Percentiles rank a stretch among this genome's conserved stretches.
phyloP scores from a whole-genome alignment of 192 early-diverging fungal species.

The Coemansia sp. region DNA sequence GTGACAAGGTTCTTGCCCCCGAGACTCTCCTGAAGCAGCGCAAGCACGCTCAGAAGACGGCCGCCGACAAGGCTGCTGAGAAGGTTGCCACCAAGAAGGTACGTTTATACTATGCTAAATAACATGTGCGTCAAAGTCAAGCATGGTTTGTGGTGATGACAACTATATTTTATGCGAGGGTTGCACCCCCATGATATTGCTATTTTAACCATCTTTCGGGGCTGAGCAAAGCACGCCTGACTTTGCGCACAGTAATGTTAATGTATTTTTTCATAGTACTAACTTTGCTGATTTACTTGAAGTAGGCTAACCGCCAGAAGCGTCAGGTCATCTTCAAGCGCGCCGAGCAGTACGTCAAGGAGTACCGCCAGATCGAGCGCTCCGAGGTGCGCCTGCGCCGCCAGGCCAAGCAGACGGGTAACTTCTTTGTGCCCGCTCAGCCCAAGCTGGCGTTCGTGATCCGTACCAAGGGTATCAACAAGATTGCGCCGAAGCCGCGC shows the following conservation, averaged over 20 bases:
- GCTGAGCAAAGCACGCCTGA: constrained; percentile 56
- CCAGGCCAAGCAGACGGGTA: constrained; percentile 85
- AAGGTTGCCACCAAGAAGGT: constrained; percentile 49
- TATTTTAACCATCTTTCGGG: constrained; percentile 78
- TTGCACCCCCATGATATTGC: constrained; percentile 54
- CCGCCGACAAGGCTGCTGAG: constrained; percentile 59
- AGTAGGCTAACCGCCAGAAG: constrained; percentile 62
- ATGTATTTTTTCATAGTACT: background rate
- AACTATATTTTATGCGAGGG: constrained; percentile 26
- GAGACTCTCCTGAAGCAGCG: constrained; percentile 89
- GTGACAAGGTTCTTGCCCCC: constrained; percentile 75
- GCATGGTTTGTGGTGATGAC: constrained; percentile 48
- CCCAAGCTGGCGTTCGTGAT: constrained; percentile 97
- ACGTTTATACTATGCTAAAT: constrained; percentile 1
- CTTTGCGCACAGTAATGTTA: background rate
- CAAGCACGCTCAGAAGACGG: constrained; percentile 71
- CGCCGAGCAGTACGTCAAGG: constrained; percentile 97
- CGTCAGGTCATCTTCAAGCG: constrained; percentile 98
- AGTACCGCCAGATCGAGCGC: constrained; percentile 89
- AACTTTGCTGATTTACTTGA: background rate
- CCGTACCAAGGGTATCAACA: constrained; percentile 99
- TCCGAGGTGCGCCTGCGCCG: constrained; percentile 90
- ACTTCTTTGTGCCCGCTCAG: constrained; percentile 94
- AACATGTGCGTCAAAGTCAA: background rate
- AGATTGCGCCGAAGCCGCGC: constrained; percentile 98